Evolutionary conservation across 2,329 filamentous ascomycete genomes (phyloP).

Genomic region (Helminthosporium solani): DNA sequence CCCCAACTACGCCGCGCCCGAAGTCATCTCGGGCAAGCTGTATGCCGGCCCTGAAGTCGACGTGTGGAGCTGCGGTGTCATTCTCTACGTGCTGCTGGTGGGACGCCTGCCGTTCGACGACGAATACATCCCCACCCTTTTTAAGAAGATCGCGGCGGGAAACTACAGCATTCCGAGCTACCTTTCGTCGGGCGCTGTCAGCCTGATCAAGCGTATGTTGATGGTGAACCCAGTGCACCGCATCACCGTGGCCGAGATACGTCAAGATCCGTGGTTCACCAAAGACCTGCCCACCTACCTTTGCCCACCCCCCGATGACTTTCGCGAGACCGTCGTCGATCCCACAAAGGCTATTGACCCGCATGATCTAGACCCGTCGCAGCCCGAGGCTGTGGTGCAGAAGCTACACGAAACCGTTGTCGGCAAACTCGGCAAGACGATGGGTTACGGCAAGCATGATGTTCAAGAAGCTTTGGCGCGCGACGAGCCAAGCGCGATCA

Average conservation of each 20-base stretch:
- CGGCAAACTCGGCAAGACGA: slow-evolving; percentile 93
- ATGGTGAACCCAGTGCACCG: slow-evolving; percentile 93
- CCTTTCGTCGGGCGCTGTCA: slow-evolving; percentile 79
- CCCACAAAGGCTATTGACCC: slow-evolving; percentile 88
- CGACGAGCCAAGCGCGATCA: slow-evolving; percentile 94
- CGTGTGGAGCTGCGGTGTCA: slow-evolving; percentile 96
- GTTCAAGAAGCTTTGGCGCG: slow-evolving; percentile 91
- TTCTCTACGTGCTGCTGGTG: slow-evolving; percentile 67
- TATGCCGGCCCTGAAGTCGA: slow-evolving; percentile 98
- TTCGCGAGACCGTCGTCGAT: slow-evolving; percentile 90
- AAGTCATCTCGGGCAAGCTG: slow-evolving; percentile 96
- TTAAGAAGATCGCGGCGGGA: slow-evolving; percentile 95
- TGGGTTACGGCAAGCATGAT: slow-evolving; percentile 94
- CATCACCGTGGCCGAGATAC: slow-evolving; percentile 90
- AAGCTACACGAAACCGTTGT: slow-evolving; percentile 91
- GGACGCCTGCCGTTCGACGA: slow-evolving; percentile 88
- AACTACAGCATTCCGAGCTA: slow-evolving; percentile 91
- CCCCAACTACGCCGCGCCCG: slow-evolving; percentile 95
- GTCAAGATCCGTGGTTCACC: slow-evolving; percentile 90
- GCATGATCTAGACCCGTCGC: slow-evolving; percentile 73
- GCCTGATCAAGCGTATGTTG: slow-evolving; percentile 87
- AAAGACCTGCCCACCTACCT: slow-evolving; percentile 85
- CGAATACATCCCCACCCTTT: slow-evolving; percentile 94
- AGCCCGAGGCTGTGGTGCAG: slow-evolving; percentile 73
- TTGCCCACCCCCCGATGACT: slow-evolving; percentile 83